These are phyloP conservation scores for Suhomyces bolitotheri DNA, from an alignment of 1,139 yeast species.

Conservation along the genomic window DNA sequence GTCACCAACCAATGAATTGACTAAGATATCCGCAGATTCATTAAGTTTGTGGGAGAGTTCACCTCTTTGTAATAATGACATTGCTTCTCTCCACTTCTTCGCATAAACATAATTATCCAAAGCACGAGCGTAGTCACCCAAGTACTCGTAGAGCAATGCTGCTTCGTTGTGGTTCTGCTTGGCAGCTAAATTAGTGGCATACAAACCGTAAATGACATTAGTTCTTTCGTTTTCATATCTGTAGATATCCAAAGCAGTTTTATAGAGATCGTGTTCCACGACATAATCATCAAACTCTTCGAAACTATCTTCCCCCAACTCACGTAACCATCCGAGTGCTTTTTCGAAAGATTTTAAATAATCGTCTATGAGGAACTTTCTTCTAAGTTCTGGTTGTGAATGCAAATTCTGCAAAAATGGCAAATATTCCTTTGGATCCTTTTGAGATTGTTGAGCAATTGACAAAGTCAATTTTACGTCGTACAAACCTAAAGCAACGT, in stretches of 20 bases:
- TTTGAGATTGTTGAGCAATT: conserved; percentile 94
- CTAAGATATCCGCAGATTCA: conserved; percentile 58
- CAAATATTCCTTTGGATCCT: conserved; percentile 94
- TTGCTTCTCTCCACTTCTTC: conserved; percentile 84
- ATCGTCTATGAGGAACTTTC: conserved; percentile 78
- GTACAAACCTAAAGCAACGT: conserved; percentile 78
- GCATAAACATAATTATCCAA: conserved; percentile 67
- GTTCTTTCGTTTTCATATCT: conserved; percentile 59
- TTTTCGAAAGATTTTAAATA: conserved; percentile 63
- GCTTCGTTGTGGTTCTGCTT: conserved; percentile 66
- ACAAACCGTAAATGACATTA: conserved; percentile 54
- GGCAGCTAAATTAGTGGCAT: conserved; percentile 61
- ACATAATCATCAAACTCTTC: conserved; percentile 71
- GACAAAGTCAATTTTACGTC: conserved; percentile 77
- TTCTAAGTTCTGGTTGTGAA: conserved; percentile 63
- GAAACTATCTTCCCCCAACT: conserved; percentile 48
- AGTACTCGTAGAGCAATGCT: conserved; percentile 73
- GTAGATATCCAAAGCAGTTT: conserved; percentile 63
- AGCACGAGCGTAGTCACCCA: conserved; percentile 59
- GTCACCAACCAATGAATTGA: conserved; percentile 60
- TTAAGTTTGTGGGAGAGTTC: conserved; percentile 36
- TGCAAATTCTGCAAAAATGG: conserved; percentile 86
- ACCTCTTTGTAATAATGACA: conserved; percentile 53
- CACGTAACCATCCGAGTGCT: conserved; percentile 68
- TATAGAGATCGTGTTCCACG: conserved; percentile 70